These are phyloP conservation scores for Leccinum barrowsii DNA, from an alignment of 768 basidiomycete species.

Conservation along the genomic window DNA sequence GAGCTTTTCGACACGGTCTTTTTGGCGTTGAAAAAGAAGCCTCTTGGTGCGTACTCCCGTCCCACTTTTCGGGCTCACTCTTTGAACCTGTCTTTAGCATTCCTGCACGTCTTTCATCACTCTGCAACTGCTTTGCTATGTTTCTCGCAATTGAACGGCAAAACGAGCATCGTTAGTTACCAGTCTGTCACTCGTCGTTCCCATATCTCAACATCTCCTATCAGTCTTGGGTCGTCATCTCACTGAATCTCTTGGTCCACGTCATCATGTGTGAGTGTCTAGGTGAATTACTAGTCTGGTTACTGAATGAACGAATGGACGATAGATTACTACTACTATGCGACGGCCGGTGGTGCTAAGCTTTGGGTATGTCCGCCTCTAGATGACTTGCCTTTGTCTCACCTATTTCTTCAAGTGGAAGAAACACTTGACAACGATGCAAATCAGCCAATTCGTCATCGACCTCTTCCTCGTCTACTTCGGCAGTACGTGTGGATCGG, in stretches of 20 bases:
- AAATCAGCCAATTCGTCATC: constrained; percentile 94
- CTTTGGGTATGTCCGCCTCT: constrained; percentile 72
- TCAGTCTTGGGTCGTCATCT: constrained; percentile 97
- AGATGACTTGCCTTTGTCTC: not conserved
- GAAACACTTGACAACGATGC: constrained; percentile 94
- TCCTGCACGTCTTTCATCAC: constrained; percentile 99
- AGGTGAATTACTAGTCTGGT: not conserved
- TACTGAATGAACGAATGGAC: not conserved
- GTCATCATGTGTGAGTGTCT: constrained; percentile 91
- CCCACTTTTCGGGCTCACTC: not conserved
- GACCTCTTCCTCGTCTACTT: constrained; percentile 92
- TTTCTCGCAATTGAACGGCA: constrained; percentile 91
- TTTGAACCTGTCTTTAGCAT: constrained; percentile 49
- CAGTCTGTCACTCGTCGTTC: not conserved
- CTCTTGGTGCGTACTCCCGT: constrained; percentile 61
- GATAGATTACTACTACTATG: constrained; percentile 97
- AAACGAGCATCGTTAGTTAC: constrained; percentile 84
- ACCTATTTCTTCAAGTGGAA: constrained; percentile 71
- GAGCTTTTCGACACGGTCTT: constrained; percentile 97
- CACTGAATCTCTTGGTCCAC: constrained; percentile 87
- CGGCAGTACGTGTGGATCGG: constrained; percentile 64
- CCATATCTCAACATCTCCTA: constrained; percentile 1
- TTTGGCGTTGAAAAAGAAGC: constrained; percentile 97
- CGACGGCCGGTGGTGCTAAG: constrained; percentile 92
- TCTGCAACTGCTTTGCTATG: constrained; percentile 95